Evolutionary conservation across 2,329 filamentous ascomycete genomes (phyloP).

Genomic region (Rugonectria rugulosa): DNA sequence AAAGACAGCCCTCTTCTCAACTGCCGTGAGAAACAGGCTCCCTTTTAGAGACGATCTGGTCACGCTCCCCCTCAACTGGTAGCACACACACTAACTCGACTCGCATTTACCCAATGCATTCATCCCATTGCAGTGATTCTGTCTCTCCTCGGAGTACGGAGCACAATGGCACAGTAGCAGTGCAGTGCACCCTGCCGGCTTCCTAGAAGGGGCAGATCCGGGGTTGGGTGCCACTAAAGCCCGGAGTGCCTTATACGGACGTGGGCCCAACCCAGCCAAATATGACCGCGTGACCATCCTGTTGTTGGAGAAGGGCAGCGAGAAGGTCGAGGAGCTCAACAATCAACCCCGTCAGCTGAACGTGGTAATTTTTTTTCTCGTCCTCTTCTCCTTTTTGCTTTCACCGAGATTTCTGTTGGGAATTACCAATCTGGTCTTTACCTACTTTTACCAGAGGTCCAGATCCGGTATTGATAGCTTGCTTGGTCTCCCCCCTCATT

Average conservation of each 20-base stretch:
- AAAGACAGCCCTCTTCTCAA: not conserved
- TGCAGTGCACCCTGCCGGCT: slow-evolving; percentile 10
- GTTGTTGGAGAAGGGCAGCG: not conserved
- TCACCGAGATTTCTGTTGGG: slow-evolving; percentile 10
- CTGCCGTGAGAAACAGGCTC: slow-evolving; percentile 8
- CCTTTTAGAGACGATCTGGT: slow-evolving; percentile 17
- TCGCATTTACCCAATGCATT: slow-evolving; percentile 13
- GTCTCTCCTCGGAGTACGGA: not conserved
- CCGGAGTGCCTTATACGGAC: slow-evolving; percentile 22
- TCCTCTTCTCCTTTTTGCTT: not conserved
- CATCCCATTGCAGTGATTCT: not conserved
- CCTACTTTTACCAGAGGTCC: not conserved
- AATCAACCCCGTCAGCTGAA: not conserved
- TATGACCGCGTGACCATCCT: slow-evolving; percentile 9
- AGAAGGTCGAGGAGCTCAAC: not conserved
- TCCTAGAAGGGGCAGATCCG: slow-evolving; percentile 24
- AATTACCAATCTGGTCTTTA: not conserved
- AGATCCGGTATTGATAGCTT: not conserved
- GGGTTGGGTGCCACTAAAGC: slow-evolving; percentile 15
- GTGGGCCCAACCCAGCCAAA: slow-evolving; percentile 16
- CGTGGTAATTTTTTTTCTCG: not conserved
- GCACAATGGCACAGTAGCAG: slow-evolving; percentile 1
- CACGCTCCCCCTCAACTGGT: slow-evolving; percentile 2
- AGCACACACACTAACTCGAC: not conserved
- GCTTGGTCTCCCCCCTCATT: not conserved